Percentiles rank a stretch among this genome's conserved stretches.
These are phyloP conservation scores for Delphinella strobiligena DNA, from an alignment of 2,329 filamentous ascomycete species.

Conservation along the genomic window DNA sequence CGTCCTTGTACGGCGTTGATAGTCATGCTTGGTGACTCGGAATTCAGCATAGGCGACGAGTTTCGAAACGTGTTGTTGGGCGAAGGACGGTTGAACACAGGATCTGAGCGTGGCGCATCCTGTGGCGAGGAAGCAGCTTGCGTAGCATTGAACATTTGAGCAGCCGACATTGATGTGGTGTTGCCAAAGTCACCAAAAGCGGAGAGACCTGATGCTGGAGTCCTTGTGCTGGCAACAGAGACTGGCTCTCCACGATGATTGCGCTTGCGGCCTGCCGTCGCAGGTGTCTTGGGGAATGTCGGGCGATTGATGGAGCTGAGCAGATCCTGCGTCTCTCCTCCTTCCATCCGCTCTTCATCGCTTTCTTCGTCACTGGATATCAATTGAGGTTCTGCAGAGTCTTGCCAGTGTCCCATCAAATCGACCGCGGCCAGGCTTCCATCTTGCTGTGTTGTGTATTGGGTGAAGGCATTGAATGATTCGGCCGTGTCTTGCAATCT, in stretches of 20 bases:
- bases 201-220: conserved; percentile 24
- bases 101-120: conserved; percentile 28
- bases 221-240: conserved; percentile 29
- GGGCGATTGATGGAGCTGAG: conserved; percentile 15
- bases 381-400: conserved; percentile 14
- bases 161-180: conserved; percentile 28
- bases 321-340: conserved; percentile 8
- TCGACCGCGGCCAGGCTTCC: conserved; percentile 15
- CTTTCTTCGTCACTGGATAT: conserved; percentile 10
- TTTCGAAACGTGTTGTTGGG: conserved; percentile 29
- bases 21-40: conserved; percentile 21
- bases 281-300: conserved; percentile 28
- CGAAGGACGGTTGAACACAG: conserved; percentile 32
- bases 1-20: conserved; percentile 15
- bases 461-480: conserved; percentile 6
- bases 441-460: background rate
- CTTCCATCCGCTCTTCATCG: conserved; percentile 13
- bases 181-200: conserved; percentile 14
- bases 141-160: conserved; percentile 34
- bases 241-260: conserved; percentile 26
- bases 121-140: conserved; percentile 33
- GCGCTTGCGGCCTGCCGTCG: conserved; percentile 27
- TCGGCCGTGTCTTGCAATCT: conserved; percentile 9
- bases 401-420: conserved; percentile 15
- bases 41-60: conserved; percentile 23